These are phyloP conservation scores for Afroboletus lepidellus DNA, from an alignment of 1,284 basidiomycete species.

Conservation along the genomic window DNA sequence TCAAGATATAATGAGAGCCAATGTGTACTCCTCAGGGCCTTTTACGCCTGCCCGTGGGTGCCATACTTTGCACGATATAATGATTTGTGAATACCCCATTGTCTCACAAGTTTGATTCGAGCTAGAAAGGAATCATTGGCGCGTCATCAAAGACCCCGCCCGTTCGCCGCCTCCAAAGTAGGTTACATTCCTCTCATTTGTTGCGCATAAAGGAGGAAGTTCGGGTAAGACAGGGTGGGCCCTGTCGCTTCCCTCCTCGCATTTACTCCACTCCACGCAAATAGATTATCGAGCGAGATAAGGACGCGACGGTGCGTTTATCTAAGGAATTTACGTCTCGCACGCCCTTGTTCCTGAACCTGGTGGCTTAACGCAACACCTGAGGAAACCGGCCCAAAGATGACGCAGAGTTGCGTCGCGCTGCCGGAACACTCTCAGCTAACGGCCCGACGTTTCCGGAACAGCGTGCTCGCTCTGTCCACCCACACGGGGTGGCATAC, in stretches of 20 bases:
- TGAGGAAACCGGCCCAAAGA: background rate
- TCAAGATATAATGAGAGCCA: constrained; percentile 22
- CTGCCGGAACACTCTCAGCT: background rate
- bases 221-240: background rate
- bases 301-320: background rate
- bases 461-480: no score
- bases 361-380: background rate
- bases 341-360: background rate
- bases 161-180: constrained; percentile 1
- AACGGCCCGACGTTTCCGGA: background rate
- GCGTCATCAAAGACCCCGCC: background rate
- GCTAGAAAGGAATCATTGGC: constrained; percentile 2
- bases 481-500: no score
- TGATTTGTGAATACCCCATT: constrained; percentile 7
- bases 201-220: background rate
- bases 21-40: constrained; percentile 10
- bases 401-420: background rate
- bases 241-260: no score
- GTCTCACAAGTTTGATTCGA: background rate
- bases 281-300: background rate
- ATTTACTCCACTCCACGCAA: no score
- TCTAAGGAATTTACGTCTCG: background rate
- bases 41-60: constrained; percentile 7
- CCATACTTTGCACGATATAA: constrained; percentile 4
- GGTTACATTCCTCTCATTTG: constrained; percentile 1